Percentiles rank a stretch among this genome's conserved stretches.
Evolutionary conservation across 2,329 filamentous ascomycete species (phyloP).

Genomic region (Claviceps fusiformis): DNA sequence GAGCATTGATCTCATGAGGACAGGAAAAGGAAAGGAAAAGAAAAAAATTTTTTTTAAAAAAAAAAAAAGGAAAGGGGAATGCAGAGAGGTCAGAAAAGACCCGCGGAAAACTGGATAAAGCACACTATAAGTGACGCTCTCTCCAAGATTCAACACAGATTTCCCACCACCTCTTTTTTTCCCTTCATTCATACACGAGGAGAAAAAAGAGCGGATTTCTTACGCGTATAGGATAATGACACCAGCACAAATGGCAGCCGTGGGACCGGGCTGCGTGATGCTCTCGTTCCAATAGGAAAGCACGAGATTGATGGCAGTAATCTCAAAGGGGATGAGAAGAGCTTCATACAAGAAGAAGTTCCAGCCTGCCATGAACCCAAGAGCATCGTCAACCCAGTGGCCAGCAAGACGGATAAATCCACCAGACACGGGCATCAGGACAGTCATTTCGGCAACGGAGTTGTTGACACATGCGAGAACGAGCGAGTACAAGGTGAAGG

Average conservation of each 20-base stretch:
- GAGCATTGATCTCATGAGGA: constrained; percentile 2
- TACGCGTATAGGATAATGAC: constrained; percentile 44
- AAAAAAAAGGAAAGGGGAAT: not conserved
- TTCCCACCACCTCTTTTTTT: not conserved
- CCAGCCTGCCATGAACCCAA: constrained; percentile 39
- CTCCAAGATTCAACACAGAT: not conserved
- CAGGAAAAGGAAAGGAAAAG: not conserved
- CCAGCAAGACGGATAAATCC: constrained; percentile 52
- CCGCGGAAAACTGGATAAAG: not conserved
- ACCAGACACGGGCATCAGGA: constrained; percentile 47
- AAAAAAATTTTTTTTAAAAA: not conserved
- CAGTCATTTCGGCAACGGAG: constrained; percentile 50
- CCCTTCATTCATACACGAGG: not conserved
- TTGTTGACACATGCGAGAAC: constrained; percentile 51
- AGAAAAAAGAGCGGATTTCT: constrained; percentile 13
- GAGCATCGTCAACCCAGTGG: constrained; percentile 51
- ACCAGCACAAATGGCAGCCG: constrained; percentile 45
- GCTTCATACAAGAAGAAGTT: constrained; percentile 33
- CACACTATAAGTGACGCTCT: not conserved
- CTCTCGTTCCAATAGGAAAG: constrained; percentile 26
- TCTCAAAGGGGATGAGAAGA: constrained; percentile 29
- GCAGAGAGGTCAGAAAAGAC: not conserved
- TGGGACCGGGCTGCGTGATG: constrained; percentile 50
- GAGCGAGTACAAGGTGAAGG: constrained; percentile 40
- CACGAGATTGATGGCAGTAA: constrained; percentile 28